Percentiles rank a stretch among this genome's conserved stretches.
Conservation (phyloP, 139 green algal genomes). For the Eudorina sp. region DNA sequence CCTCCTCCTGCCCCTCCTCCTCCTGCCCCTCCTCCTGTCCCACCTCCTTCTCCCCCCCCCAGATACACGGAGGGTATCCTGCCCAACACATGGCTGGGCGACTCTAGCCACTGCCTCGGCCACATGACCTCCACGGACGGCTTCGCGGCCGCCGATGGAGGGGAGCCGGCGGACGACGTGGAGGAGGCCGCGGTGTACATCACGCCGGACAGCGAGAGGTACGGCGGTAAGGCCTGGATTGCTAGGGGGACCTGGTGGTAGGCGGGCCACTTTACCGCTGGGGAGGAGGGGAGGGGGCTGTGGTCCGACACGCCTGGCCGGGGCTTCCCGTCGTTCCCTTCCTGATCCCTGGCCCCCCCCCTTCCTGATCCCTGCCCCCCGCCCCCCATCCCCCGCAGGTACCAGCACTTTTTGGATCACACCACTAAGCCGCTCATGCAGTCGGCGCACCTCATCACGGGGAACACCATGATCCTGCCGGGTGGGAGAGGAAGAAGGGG, state of each 20-base stretch:
- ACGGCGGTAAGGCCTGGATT: background rate
- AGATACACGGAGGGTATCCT: background rate
- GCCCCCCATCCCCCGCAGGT: constrained; percentile 23
- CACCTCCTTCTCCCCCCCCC: background rate
- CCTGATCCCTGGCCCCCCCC: no score
- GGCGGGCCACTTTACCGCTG: no score
- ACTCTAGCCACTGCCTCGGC: constrained; percentile 37
- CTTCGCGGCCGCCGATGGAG: background rate
- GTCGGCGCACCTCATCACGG: constrained; percentile 13
- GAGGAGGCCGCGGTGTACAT: constrained; percentile 33
- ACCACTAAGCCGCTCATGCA: constrained; percentile 29
- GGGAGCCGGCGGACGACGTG: background rate
- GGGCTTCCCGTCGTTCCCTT: no score
- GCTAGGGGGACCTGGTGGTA: background rate
- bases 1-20: background rate
- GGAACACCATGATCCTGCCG: background rate
- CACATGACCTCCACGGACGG: background rate
- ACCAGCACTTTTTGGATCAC: constrained; percentile 45
- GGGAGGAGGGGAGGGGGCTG: no score
- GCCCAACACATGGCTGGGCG: background rate
- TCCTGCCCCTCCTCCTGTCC: background rate
- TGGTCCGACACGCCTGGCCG: no score
- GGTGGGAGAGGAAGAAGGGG: no score
- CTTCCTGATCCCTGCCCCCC: no score
- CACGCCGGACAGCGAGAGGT: constrained; percentile 21